Base-by-base conservation (phyloP, 2,329 filamentous ascomycete species). In the Penicillium sp. region DNA sequence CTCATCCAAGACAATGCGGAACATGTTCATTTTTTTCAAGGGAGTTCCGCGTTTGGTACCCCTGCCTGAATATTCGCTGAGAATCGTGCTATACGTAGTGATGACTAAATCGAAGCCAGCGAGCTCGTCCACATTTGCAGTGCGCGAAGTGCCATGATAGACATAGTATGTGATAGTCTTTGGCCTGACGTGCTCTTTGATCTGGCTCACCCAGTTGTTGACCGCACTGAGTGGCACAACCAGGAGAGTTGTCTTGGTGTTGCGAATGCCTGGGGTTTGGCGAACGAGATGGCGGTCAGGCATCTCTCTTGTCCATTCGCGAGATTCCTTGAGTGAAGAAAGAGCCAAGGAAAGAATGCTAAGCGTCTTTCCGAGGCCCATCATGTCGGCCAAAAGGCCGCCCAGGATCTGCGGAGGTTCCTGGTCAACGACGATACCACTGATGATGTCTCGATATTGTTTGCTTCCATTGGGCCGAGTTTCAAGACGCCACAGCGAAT, bases 171-270 rank as follows among this genome's bases (percentile, higher is more conserved):
- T 85, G 16, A 97, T 67, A 7, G 81, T 74, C 0, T 78, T 80
- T 0, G 82, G 78, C 44, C 81, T 79, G 41, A 95, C 77, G 69
- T 99, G 94, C 52, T 88, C 81, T 63, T 87, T 87, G 55, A 97
- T 89, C 71, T 99, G 94, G 60, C 91, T 85, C 63, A 92, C 88
- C 94, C 94, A 99, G 65, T 97, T 99, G 24, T 88, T 87, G 51
- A 97, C 85, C 0, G 92, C 94, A 64, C 90, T 96, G 2, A 96
- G 80, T 1, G 94, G 94, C 50, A 89, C 95, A 14, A 99, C 84
- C 16, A 99, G 80, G 28, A 99, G 76, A 0, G 94, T 97, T 0
- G 89, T 85, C 64, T 85, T 88, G 5, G 83, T 84, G 63, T 96
- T 95, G 38, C 77, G 78, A 43, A 73, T 69, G 7, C 67, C 68